Evolutionary conservation across 2,329 filamentous ascomycete species (phyloP).

Genomic region (Penicillium polonicum): DNA sequence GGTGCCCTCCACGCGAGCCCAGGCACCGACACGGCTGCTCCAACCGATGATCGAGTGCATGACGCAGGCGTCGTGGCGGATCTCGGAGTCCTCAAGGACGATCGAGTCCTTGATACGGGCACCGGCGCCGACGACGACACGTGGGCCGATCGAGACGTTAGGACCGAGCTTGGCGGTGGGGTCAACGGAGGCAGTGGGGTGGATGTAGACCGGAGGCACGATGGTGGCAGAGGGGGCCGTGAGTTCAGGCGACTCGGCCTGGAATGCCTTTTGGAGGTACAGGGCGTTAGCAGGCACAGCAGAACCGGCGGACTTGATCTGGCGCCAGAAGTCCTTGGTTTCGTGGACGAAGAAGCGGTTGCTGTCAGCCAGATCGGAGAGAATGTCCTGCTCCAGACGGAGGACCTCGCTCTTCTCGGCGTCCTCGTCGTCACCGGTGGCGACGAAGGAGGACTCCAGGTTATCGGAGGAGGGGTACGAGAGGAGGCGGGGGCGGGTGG

Average conservation of each 20-base stretch:
- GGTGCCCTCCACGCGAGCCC: slow-evolving; percentile 95
- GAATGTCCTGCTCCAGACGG: slow-evolving; percentile 93
- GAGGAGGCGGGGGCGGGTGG: slow-evolving; percentile 82
- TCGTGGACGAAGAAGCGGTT: slow-evolving; percentile 98
- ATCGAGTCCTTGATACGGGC: slow-evolving; percentile 94
- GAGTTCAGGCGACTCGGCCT: slow-evolving; percentile 77
- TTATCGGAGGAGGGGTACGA: slow-evolving; percentile 97
- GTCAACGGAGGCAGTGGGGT: slow-evolving; percentile 85
- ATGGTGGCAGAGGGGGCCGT: slow-evolving; percentile 81
- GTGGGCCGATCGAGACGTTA: slow-evolving; percentile 94
- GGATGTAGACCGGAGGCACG: slow-evolving; percentile 89
- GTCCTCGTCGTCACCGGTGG: slow-evolving; percentile 65
- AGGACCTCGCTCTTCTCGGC: slow-evolving; percentile 79
- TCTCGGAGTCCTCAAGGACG: slow-evolving; percentile 89
- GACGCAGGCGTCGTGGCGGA: slow-evolving; percentile 95
- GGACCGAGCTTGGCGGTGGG: slow-evolving; percentile 95
- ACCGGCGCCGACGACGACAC: slow-evolving; percentile 78
- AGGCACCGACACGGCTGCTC: slow-evolving; percentile 94
- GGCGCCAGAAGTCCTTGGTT: slow-evolving; percentile 99
- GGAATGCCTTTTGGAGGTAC: slow-evolving; percentile 91
- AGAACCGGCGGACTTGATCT: slow-evolving; percentile 98
- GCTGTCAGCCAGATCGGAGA: slow-evolving; percentile 92
- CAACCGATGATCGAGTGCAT: slow-evolving; percentile 96
- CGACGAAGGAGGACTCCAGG: slow-evolving; percentile 68
- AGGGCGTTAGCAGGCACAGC: slow-evolving; percentile 95